phyloP scores from a whole-genome alignment of 176 grass and related monocot species.

The Oryza meridionalis region DNA sequence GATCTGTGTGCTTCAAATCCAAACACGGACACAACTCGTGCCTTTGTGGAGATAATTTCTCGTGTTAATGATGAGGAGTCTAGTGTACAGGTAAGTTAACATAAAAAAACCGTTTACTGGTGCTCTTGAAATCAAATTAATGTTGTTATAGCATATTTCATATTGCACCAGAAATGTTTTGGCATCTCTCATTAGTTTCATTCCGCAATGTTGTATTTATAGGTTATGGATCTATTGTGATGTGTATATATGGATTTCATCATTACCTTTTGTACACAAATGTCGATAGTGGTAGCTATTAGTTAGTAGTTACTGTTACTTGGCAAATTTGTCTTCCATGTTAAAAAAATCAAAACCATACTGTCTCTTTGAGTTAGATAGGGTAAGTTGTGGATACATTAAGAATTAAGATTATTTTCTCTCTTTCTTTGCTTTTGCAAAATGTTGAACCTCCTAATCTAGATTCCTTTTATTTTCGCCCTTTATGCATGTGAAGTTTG shows the following conservation, averaged over 20 bases:
- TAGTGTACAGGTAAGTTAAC: conserved; percentile 84
- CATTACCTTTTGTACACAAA: background rate
- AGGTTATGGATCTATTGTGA: background rate
- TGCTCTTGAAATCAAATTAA: conserved; percentile 18
- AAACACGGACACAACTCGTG: conserved; percentile 63
- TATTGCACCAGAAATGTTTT: conserved; percentile 30
- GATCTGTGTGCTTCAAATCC: conserved; percentile 92
- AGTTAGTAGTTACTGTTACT: conserved; percentile 36
- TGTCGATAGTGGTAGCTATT: conserved; percentile 28
- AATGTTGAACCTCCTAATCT: background rate
- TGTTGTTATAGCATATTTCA: conserved; percentile 20
- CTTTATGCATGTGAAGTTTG: conserved; percentile 10
- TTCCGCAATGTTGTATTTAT: conserved; percentile 1
- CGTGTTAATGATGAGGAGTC: conserved; percentile 99
- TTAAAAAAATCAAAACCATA: conserved; percentile 22
- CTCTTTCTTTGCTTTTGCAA: background rate
- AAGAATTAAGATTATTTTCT: background rate
- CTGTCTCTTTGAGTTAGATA: conserved; percentile 18
- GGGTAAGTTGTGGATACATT: conserved; percentile 4
- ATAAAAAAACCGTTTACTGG: background rate
- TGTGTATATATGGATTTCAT: background rate
- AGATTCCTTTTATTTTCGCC: background rate
- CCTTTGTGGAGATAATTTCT: conserved; percentile 98
- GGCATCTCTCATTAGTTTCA: conserved; percentile 10
- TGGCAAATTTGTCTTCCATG: conserved; percentile 9